Conservation (phyloP, 1,139 yeast species). For the Suhomyces chickasaworum region DNA sequence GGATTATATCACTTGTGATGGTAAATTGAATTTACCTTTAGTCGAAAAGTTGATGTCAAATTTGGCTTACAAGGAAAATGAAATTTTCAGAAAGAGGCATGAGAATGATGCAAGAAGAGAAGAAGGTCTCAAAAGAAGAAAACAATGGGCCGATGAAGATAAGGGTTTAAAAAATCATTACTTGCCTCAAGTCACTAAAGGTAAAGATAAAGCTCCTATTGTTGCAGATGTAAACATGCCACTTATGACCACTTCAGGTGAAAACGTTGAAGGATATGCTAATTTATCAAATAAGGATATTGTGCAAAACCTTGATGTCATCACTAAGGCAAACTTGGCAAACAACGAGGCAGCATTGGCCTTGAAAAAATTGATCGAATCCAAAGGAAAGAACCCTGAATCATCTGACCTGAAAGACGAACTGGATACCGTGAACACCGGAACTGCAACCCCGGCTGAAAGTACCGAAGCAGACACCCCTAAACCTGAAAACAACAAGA, state of each 20-base stretch:
- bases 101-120: slow-evolving; percentile 68
- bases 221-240: slow-evolving; percentile 76
- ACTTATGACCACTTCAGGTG: slow-evolving; percentile 69
- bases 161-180: slow-evolving; percentile 36
- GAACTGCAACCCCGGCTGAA: slow-evolving; percentile 1
- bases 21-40: slow-evolving; percentile 69
- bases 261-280: slow-evolving; percentile 62
- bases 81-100: slow-evolving; percentile 70
- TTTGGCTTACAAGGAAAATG: slow-evolving; percentile 74
- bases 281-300: slow-evolving; percentile 71
- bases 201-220: slow-evolving; percentile 77
- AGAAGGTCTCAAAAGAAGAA: slow-evolving; percentile 64
- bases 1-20: slow-evolving; percentile 88
- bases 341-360: slow-evolving; percentile 71
- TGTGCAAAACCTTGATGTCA: slow-evolving; percentile 63
- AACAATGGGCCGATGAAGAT: slow-evolving; percentile 45
- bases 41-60: slow-evolving; percentile 71
- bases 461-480: not conserved
- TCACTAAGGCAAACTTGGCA: slow-evolving; percentile 77
- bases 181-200: slow-evolving; percentile 50
- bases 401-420: slow-evolving; percentile 23
- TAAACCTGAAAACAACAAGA: slow-evolving; percentile 2
- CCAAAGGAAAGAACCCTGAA: slow-evolving; percentile 32
- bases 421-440: slow-evolving; percentile 6
- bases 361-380: slow-evolving; percentile 49